Percentiles rank a stretch among this genome's conserved stretches.
These are phyloP conservation scores for Yamadazyma sp. DNA, from an alignment of 805 yeast genomes.

Conservation along the genomic window DNA sequence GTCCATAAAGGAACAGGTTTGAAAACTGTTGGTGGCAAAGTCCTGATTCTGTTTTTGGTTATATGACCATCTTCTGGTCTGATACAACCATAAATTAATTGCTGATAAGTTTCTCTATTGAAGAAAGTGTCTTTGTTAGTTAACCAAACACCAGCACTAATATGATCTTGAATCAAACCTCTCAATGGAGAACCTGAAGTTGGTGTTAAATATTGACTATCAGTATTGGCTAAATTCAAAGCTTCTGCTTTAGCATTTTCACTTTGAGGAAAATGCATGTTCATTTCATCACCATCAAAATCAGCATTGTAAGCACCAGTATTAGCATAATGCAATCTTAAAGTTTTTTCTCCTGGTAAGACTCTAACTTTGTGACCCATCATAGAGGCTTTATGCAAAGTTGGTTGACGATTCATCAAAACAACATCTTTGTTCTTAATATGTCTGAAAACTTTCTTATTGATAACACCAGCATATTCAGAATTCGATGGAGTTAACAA, in stretches of 20 bases:
- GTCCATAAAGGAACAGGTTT: conserved; percentile 95
- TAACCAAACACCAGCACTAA: conserved; percentile 98
- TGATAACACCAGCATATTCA: conserved; percentile 50
- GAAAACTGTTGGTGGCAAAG: conserved; percentile 84
- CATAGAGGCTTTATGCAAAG: conserved; percentile 98
- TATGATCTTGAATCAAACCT: conserved; percentile 98
- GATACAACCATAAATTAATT: conserved; percentile 86
- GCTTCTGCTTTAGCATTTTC: conserved; percentile 98
- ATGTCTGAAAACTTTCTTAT: conserved; percentile 93
- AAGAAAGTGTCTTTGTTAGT: conserved; percentile 90
- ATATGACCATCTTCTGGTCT: conserved; percentile 98
- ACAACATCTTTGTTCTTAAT: conserved; percentile 94
- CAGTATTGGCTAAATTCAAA: conserved; percentile 89
- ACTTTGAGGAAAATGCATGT: conserved; percentile 98
- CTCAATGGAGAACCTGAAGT: conserved; percentile 98
- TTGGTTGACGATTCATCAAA: conserved; percentile 98
- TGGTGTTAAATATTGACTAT: conserved; percentile 95
- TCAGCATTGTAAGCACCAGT: conserved; percentile 99
- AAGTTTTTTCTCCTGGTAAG: conserved; percentile 94
- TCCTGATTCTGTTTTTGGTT: conserved; percentile 57
- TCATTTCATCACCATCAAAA: conserved; percentile 99
- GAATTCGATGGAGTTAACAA: conserved; percentile 78
- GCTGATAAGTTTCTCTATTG: conserved; percentile 89
- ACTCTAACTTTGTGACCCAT: conserved; percentile 99
- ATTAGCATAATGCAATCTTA: conserved; percentile 95